These are phyloP conservation scores for Cajanus cajan DNA, from an alignment of 306 rosid species.

Conservation along the genomic window DNA sequence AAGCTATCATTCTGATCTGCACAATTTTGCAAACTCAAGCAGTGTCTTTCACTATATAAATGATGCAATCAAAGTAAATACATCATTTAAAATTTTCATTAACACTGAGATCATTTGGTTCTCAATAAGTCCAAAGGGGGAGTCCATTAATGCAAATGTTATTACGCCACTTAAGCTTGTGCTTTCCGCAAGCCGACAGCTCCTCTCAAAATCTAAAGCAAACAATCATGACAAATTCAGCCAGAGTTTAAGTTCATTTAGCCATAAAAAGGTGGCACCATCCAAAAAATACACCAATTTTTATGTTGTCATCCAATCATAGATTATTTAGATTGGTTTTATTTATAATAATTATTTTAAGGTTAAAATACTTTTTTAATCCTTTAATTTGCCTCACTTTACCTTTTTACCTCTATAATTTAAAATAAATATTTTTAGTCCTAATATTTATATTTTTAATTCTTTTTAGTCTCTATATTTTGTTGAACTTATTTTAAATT, in stretches of 20 bases:
- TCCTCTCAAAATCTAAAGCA: background rate
- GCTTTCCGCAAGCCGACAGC: conserved; percentile 4
- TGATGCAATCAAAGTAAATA: background rate
- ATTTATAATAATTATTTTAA: no score
- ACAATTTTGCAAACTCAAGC: background rate
- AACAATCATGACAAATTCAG: background rate
- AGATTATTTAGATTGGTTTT: background rate
- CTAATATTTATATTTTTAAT: no score
- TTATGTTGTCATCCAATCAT: background rate
- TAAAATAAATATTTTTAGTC: no score
- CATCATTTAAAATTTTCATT: background rate
- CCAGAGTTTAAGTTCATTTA: background rate
- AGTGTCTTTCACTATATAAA: background rate
- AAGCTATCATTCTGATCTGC: conserved; percentile 18
- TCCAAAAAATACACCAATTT: no score
- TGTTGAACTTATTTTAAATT: no score
- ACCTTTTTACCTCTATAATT: no score
- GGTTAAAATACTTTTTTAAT: no score
- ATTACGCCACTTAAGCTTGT: background rate
- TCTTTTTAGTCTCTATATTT: no score
- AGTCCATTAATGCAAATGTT: background rate
- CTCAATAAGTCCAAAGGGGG: background rate
- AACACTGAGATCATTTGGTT: background rate
- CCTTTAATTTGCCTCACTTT: no score
- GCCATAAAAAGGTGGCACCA: background rate